Percentiles rank a stretch among this genome's conserved stretches.
These are phyloP conservation scores for Achaetomium macrosporum DNA, from an alignment of 2,329 filamentous ascomycete genomes.

Conservation along the genomic window DNA sequence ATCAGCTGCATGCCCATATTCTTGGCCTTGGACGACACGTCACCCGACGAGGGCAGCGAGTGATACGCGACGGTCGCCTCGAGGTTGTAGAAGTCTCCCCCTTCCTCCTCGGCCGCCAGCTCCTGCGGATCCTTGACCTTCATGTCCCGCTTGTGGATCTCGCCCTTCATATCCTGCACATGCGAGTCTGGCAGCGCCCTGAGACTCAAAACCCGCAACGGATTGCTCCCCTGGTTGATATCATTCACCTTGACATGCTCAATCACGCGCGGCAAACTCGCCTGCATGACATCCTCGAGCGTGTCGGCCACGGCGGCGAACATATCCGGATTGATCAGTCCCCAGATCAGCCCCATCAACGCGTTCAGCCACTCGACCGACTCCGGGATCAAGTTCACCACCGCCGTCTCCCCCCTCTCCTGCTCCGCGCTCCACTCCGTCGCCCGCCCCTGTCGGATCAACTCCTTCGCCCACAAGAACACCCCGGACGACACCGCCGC, in stretches of 20 bases:
- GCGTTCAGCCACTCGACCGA: slow-evolving; percentile 97
- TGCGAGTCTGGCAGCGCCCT: slow-evolving; percentile 78
- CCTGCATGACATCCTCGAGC: slow-evolving; percentile 93
- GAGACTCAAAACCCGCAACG: slow-evolving; percentile 80
- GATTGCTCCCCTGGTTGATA: slow-evolving; percentile 89
- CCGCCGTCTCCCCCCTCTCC: slow-evolving; percentile 76
- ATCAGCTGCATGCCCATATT: slow-evolving; percentile 98
- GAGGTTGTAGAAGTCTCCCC: slow-evolving; percentile 87
- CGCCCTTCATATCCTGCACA: slow-evolving; percentile 74
- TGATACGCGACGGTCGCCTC: slow-evolving; percentile 90
- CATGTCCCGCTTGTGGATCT: slow-evolving; percentile 71
- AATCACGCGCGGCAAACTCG: slow-evolving; percentile 82
- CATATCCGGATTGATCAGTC: slow-evolving; percentile 91
- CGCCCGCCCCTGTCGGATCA: slow-evolving; percentile 74
- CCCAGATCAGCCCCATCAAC: slow-evolving; percentile 77
- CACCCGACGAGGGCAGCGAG: slow-evolving; percentile 64
- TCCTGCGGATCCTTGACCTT: slow-evolving; percentile 81
- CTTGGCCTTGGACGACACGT: slow-evolving; percentile 72
- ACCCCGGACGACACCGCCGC: slow-evolving; percentile 69
- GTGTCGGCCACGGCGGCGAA: slow-evolving; percentile 89
- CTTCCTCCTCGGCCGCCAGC: slow-evolving; percentile 80
- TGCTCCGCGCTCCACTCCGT: slow-evolving; percentile 86
- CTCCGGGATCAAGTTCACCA: slow-evolving; percentile 83
- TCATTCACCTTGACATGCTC: slow-evolving; percentile 94
- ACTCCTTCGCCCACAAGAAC: slow-evolving; percentile 84